These are phyloP conservation scores for Apiotrichum porosum DNA, from an alignment of 1,284 basidiomycete species.

Conservation along the genomic window DNA sequence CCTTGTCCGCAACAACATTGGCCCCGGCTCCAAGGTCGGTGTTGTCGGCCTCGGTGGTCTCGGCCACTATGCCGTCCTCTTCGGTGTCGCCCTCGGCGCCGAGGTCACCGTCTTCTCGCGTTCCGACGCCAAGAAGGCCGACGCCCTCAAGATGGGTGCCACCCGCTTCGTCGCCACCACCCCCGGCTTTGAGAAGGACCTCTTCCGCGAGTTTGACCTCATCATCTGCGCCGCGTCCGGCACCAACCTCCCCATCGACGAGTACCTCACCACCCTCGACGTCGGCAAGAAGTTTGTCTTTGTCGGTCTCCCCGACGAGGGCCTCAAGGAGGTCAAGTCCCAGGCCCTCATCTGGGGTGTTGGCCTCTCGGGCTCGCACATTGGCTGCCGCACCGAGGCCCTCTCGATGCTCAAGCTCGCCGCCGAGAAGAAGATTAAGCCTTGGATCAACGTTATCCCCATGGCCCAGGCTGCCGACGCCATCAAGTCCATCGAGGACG, in stretches of 20 bases:
- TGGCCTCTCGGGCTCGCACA: constrained; percentile 53
- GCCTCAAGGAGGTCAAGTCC: constrained; percentile 34
- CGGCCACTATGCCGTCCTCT: constrained; percentile 58
- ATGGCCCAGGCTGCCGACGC: constrained; percentile 60
- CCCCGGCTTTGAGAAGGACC: constrained; percentile 52
- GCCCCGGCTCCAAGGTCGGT: constrained; percentile 63
- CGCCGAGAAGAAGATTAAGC: constrained; percentile 55
- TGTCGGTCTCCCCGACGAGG: constrained; percentile 53
- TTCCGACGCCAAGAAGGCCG: constrained; percentile 59
- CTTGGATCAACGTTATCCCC: constrained; percentile 55
- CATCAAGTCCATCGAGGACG: constrained; percentile 55
- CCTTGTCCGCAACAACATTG: constrained; percentile 58
- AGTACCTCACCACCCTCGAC: constrained; percentile 53
- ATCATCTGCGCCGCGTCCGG: constrained; percentile 57
- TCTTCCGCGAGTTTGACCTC: constrained; percentile 56
- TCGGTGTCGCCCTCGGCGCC: constrained; percentile 58
- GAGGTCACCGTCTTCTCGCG: constrained; percentile 66
- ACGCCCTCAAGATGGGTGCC: constrained; percentile 62
- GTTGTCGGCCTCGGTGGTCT: constrained; percentile 63
- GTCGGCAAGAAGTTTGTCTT: constrained; percentile 57
- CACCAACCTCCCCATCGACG: constrained; percentile 48
- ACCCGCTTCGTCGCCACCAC: constrained; percentile 53
- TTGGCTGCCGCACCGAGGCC: constrained; percentile 62
- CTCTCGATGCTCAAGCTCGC: constrained; percentile 60
- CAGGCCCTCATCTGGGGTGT: constrained; percentile 49